These are phyloP conservation scores for Paratinospora sagittata DNA, from an alignment of 164 flowering plant species.

Conservation along the genomic window DNA sequence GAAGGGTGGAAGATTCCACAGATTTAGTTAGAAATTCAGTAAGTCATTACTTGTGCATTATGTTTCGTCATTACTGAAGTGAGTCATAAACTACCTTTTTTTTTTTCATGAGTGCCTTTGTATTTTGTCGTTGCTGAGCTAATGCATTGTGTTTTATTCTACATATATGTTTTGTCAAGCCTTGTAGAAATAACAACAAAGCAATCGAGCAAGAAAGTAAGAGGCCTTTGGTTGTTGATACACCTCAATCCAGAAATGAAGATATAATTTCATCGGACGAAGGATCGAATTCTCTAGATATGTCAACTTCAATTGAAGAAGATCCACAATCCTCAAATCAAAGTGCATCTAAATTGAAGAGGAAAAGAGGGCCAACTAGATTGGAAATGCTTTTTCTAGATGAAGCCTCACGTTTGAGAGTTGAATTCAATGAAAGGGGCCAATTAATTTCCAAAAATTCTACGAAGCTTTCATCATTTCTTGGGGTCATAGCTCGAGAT, in stretches of 20 bases:
- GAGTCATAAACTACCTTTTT: neutral
- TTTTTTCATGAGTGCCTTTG: too few relatives aligned
- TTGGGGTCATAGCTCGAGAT: neutral
- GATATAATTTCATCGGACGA: neutral
- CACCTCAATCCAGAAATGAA: neutral
- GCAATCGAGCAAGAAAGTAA: neutral
- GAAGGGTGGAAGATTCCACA: neutral
- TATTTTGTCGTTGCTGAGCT: too few relatives aligned
- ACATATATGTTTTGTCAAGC: neutral
- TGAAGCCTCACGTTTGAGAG: neutral
- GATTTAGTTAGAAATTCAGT: neutral
- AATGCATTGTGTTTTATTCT: too few relatives aligned
- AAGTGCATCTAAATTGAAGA: neutral
- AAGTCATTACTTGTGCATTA: neutral
- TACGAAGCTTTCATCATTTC: neutral
- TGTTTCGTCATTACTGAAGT: neutral
- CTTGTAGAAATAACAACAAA: neutral
- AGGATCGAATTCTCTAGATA: neutral
- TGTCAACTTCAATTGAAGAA: neutral
- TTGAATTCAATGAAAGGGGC: neutral
- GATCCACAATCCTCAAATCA: neutral
- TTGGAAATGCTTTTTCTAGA: neutral
- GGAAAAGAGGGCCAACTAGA: slow-evolving; percentile 1
- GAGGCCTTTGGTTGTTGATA: neutral
- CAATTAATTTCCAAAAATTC: neutral